A percentile compares a stretch with the other conserved stretches of the same genome.
phyloP scores from a whole-genome alignment of 176 grass and related monocot genomes.

The Oryza officinalis region DNA sequence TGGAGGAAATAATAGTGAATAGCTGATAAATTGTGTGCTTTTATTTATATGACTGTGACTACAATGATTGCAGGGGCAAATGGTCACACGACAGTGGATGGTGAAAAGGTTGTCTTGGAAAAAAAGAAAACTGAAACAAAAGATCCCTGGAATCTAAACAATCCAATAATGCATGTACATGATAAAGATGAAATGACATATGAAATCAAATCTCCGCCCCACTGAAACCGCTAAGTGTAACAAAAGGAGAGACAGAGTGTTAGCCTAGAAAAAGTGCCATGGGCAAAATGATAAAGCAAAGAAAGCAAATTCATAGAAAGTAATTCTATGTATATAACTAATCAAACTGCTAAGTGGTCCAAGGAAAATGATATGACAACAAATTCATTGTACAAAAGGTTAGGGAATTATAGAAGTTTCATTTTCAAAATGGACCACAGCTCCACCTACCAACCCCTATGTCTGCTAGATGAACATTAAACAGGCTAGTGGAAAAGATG shows the following conservation, averaged over 20 bases:
- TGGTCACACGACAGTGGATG: background rate
- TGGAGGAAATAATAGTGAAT: background rate
- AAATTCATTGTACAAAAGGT: slow-evolving; percentile 16
- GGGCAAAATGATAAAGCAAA: slow-evolving; percentile 34
- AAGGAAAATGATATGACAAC: slow-evolving; percentile 45
- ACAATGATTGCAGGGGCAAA: background rate
- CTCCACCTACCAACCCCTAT: slow-evolving; percentile 13
- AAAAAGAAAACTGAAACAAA: slow-evolving; percentile 30
- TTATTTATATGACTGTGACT: background rate
- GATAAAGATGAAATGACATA: slow-evolving; percentile 31
- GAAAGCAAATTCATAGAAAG: slow-evolving; percentile 23
- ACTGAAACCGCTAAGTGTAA: slow-evolving; percentile 23
- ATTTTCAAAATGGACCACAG: slow-evolving; percentile 47
- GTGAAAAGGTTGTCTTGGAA: background rate
- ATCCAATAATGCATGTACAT: slow-evolving; percentile 9
- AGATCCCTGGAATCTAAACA: slow-evolving; percentile 26
- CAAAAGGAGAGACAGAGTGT: slow-evolving; percentile 23
- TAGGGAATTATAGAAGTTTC: slow-evolving; percentile 8
- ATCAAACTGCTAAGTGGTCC: slow-evolving; percentile 44
- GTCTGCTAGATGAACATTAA: slow-evolving; percentile 34
- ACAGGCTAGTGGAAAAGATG: slow-evolving; percentile 22
- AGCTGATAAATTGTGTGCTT: background rate
- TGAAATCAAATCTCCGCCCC: background rate
- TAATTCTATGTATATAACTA: slow-evolving; percentile 34
- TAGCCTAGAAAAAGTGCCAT: slow-evolving; percentile 34